A percentile compares a stretch with the other conserved stretches of the same genome.
Conservation (phyloP, 352 stramenopile genomes). For the Pythium apleroticum region DNA sequence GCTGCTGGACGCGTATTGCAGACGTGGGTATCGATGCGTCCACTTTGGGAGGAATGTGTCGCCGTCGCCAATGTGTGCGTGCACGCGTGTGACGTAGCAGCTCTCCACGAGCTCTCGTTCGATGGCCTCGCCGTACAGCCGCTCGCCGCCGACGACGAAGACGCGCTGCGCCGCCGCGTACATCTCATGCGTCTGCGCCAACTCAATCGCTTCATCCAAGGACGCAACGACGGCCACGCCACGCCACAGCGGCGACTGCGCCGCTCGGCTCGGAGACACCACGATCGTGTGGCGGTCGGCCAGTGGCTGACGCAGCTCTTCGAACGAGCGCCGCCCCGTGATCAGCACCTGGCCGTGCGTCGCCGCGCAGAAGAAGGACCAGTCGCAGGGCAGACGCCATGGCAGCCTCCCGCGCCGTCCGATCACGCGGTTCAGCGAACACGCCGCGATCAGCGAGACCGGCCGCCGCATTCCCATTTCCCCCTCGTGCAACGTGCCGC, state of each 20-base stretch:
- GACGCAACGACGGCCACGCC: constrained; percentile 37
- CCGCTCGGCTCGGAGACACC: constrained; percentile 35
- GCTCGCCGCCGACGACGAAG: constrained; percentile 65
- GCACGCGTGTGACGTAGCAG: constrained; percentile 66
- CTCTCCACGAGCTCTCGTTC: constrained; percentile 39
- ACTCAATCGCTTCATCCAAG: constrained; percentile 43
- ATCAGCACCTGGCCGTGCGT: constrained; percentile 60
- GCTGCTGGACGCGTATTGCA: constrained; percentile 35
- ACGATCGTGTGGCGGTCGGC: constrained; percentile 62
- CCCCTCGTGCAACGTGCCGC: too few species aligned
- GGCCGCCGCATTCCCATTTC: constrained; percentile 12
- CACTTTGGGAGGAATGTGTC: constrained; percentile 63
- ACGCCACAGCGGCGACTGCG: constrained; percentile 39
- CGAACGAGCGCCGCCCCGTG: constrained; percentile 51
- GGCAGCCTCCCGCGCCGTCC: constrained; percentile 49
- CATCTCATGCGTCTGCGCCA: constrained; percentile 31
- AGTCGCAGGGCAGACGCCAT: constrained; percentile 65
- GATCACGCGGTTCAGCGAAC: constrained; percentile 70
- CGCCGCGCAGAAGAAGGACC: constrained; percentile 63
- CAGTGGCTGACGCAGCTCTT: constrained; percentile 39
- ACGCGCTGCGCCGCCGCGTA: constrained; percentile 45
- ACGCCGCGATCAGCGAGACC: constrained; percentile 67
- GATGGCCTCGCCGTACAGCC: constrained; percentile 62
- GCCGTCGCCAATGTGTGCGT: constrained; percentile 39
- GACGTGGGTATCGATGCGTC: constrained; percentile 39